Evolutionary conservation across 208 protist species (phyloP).

Genomic region (Acanthamoeba castellanii): DNA sequence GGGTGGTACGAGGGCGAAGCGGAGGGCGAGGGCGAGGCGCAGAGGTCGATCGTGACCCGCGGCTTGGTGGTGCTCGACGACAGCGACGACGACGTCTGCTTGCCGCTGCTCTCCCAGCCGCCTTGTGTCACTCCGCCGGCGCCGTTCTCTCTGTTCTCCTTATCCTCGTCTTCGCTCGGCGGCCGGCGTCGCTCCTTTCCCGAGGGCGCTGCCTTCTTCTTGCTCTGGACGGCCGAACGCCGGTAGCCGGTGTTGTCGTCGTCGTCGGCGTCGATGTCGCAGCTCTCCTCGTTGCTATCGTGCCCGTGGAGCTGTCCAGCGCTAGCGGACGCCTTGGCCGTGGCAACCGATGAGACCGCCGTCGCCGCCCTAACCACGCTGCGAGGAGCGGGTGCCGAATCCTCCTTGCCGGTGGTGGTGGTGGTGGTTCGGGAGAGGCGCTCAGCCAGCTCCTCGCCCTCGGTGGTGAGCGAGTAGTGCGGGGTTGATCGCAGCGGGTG

Average conservation of each 20-base stretch:
- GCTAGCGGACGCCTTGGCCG: not conserved
- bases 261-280: not conserved
- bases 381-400: no score
- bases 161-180: not conserved
- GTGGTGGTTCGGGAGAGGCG: not conserved
- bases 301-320: not conserved
- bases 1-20: not conserved
- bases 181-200: not conserved
- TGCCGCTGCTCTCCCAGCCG: not conserved
- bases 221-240: no score
- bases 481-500: not conserved
- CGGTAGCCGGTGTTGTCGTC: no score
- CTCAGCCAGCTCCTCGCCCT: conserved; percentile 9
- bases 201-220: not conserved
- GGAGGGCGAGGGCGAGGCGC: not conserved
- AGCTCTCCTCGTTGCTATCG: not conserved
- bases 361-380: no score
- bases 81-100: no score
- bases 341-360: not conserved
- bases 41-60: not conserved
- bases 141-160: not conserved
- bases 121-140: not conserved
- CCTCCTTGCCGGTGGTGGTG: not conserved
- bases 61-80: not conserved
- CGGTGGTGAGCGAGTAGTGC: not conserved